Conservation (phyloP, 164 flowering plant genomes). For the Malania oleifera region DNA sequence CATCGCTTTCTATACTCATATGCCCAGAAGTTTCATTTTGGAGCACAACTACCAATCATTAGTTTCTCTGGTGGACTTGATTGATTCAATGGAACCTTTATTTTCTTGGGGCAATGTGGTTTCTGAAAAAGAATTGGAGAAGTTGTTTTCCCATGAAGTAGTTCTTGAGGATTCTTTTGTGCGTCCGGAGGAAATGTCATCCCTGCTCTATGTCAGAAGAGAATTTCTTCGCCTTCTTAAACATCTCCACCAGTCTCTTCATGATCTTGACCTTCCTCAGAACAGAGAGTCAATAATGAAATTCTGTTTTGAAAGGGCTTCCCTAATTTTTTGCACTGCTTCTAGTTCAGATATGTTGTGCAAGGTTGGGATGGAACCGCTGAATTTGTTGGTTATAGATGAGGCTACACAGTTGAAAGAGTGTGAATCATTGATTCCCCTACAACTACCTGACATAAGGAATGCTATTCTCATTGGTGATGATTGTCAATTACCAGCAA, state of each 20-base stretch:
- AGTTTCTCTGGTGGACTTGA: constrained; percentile 16
- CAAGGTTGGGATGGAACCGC: constrained; percentile 20
- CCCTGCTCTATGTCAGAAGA: constrained; percentile 1
- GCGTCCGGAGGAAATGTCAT: background rate
- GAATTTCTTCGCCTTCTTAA: constrained; percentile 13
- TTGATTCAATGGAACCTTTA: constrained; percentile 29
- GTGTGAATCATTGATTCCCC: constrained; percentile 22
- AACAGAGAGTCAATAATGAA: background rate
- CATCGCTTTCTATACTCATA: constrained; percentile 34
- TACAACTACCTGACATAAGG: constrained; percentile 16
- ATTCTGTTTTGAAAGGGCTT: constrained; percentile 41
- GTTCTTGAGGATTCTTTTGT: background rate
- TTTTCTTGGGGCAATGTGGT: constrained; percentile 20
- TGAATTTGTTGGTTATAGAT: constrained; percentile 34
- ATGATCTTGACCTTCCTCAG: constrained; percentile 10
- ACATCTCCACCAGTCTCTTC: constrained; percentile 12
- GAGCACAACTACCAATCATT: constrained; percentile 20
- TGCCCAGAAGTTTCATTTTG: constrained; percentile 25
- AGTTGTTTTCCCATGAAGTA: constrained; percentile 23
- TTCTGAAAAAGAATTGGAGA: constrained; percentile 33
- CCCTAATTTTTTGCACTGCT: constrained; percentile 44
- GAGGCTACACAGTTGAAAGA: constrained; percentile 28
- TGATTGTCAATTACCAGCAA: constrained; percentile 24
- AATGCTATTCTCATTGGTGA: constrained; percentile 25
- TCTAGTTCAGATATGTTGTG: constrained; percentile 39